phyloP scores from a whole-genome alignment of 257 asterid species.

The Nicotiana tomentosiformis region DNA sequence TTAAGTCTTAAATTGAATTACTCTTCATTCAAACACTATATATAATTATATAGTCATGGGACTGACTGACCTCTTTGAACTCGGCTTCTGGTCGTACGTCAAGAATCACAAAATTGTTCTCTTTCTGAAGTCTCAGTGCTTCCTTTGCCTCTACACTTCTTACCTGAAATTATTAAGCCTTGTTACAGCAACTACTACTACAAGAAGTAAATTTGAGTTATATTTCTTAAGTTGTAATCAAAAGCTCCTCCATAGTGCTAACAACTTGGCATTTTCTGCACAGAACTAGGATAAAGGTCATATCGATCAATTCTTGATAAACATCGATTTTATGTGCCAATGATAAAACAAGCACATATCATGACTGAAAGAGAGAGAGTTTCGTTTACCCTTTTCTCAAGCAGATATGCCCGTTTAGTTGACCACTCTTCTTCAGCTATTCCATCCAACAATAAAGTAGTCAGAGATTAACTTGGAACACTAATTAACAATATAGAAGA shows the following conservation, averaged over 20 bases:
- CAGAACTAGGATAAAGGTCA: background rate
- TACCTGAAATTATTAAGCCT: slow-evolving; percentile 40
- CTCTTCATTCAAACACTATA: background rate
- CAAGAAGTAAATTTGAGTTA: background rate
- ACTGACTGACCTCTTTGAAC: slow-evolving; percentile 61
- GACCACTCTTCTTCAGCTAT: slow-evolving; percentile 96
- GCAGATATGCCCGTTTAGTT: slow-evolving; percentile 55
- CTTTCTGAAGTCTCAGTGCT: slow-evolving; percentile 71
- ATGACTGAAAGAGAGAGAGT: background rate
- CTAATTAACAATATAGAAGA: background rate
- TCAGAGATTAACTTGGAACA: background rate
- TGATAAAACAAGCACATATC: too few relatives aligned
- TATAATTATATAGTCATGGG: background rate
- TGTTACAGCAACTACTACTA: background rate
- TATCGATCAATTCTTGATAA: background rate
- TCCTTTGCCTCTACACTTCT: slow-evolving; percentile 90
- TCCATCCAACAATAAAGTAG: slow-evolving; percentile 27
- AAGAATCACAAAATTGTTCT: slow-evolving; percentile 77
- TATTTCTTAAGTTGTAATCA: background rate
- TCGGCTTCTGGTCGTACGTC: slow-evolving; percentile 96
- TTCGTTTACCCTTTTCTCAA: slow-evolving; percentile 60
- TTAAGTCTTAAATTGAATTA: background rate
- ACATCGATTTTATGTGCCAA: background rate
- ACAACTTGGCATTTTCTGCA: background rate
- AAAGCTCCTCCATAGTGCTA: background rate